Conservation (phyloP, 176 grass and related monocot genomes). For the Eragrostis curvula region DNA sequence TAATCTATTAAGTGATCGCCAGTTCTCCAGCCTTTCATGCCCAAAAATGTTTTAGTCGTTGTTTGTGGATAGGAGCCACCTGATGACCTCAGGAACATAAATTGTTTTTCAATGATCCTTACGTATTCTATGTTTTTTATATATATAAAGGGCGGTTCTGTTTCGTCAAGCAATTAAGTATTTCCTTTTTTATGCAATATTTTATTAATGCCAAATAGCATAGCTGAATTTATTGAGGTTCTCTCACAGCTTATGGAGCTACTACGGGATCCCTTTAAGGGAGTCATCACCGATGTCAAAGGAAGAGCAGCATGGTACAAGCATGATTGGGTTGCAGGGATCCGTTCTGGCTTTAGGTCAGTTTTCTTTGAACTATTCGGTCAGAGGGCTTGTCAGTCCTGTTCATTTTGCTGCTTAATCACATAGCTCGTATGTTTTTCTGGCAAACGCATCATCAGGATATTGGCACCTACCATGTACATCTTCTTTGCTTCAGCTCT, state of each 20-base stretch:
- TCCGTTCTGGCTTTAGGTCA: slow-evolving; percentile 64
- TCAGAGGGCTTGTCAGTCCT: neutral
- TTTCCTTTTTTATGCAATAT: neutral
- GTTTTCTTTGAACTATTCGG: slow-evolving; percentile 5
- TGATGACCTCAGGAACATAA: neutral
- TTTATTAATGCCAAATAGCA: neutral
- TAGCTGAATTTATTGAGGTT: neutral
- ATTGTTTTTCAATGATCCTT: too few relatives aligned
- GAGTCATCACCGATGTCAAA: slow-evolving; percentile 69
- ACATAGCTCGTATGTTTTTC: slow-evolving; percentile 27
- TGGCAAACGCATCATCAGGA: slow-evolving; percentile 54
- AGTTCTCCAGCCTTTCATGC: neutral
- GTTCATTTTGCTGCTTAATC: neutral
- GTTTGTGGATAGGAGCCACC: neutral
- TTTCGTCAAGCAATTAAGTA: too few relatives aligned
- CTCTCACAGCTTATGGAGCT: slow-evolving; percentile 58
- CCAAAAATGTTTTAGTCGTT: neutral
- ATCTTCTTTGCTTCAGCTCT: slow-evolving; percentile 97
- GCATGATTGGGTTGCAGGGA: slow-evolving; percentile 74
- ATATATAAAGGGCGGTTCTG: too few relatives aligned
- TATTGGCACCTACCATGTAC: slow-evolving; percentile 89
- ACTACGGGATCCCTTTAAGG: slow-evolving; percentile 47
- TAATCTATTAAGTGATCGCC: neutral
- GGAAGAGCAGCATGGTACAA: slow-evolving; percentile 72
- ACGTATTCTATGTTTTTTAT: neutral